Conservation (phyloP, 768 basidiomycete genomes). For the Daedaleopsis sinensis region DNA sequence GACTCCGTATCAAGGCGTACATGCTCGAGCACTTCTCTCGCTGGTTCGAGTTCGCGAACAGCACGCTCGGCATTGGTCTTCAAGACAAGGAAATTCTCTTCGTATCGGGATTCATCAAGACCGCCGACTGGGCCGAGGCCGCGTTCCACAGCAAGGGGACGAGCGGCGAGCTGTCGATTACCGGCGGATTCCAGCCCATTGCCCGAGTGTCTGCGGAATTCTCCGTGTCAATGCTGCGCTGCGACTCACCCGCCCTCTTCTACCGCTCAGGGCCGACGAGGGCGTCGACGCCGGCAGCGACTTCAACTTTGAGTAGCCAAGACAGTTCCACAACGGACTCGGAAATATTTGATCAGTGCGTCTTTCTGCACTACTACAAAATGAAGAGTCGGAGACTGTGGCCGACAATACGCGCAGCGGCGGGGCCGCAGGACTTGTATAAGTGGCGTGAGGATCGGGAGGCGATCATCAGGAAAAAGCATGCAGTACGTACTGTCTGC, state of each 20-base stretch:
- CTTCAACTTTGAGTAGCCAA: neutral
- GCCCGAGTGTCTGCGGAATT: neutral
- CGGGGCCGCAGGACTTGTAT: neutral
- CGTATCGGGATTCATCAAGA: constrained; percentile 4
- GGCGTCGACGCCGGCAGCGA: neutral
- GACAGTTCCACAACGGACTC: neutral
- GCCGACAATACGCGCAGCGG: neutral
- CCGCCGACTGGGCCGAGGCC: neutral
- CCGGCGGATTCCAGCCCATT: neutral
- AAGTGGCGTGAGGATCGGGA: no score
- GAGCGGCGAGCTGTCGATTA: neutral
- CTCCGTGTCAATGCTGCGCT: neutral
- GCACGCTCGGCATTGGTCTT: neutral
- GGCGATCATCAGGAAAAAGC: neutral
- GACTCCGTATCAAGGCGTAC: neutral
- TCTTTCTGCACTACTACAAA: constrained; percentile 17
- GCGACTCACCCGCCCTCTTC: no score
- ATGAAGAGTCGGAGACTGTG: constrained; percentile 1
- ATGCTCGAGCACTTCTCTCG: neutral
- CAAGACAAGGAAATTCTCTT: neutral
- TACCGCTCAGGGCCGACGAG: no score
- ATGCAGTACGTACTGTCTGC: neutral
- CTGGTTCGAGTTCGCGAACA: neutral
- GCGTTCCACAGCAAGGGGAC: constrained; percentile 1
- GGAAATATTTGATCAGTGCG: constrained; percentile 7